Conservation (phyloP, 2,329 filamentous ascomycete genomes). For the Orbilia brochopaga region DNA sequence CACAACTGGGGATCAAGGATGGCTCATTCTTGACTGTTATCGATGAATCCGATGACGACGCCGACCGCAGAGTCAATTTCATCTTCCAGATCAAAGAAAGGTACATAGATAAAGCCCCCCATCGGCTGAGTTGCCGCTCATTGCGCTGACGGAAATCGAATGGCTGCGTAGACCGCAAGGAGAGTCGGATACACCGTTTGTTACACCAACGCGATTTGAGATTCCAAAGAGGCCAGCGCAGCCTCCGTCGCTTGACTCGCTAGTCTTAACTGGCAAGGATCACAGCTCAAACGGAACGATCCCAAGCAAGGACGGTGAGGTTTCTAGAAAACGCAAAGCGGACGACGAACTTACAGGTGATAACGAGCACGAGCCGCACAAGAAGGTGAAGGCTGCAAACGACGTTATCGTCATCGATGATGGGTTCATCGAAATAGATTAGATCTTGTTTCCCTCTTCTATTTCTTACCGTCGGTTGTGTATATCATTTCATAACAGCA, state of each 20-base stretch:
- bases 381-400: constrained; percentile 34
- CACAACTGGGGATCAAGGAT: constrained; percentile 74
- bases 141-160: background rate
- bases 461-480: constrained; percentile 5
- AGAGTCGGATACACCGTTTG: constrained; percentile 55
- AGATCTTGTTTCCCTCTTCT: constrained; percentile 52
- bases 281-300: constrained; percentile 32
- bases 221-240: constrained; percentile 62
- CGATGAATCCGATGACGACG: constrained; percentile 77
- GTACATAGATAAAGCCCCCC: constrained; percentile 61
- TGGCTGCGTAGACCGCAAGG: constrained; percentile 56
- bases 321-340: constrained; percentile 44
- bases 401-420: constrained; percentile 57
- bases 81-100: constrained; percentile 72
- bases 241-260: constrained; percentile 55
- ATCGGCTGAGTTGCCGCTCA: no score
- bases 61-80: constrained; percentile 75
- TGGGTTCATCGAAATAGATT: constrained; percentile 70
- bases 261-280: constrained; percentile 55
- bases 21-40: constrained; percentile 81
- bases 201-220: constrained; percentile 55
- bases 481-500: background rate
- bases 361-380: constrained; percentile 27
- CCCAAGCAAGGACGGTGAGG: constrained; percentile 3
- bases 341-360: constrained; percentile 17